Conservation (phyloP, 2,329 filamentous ascomycete species). For the Hortaea werneckii region DNA sequence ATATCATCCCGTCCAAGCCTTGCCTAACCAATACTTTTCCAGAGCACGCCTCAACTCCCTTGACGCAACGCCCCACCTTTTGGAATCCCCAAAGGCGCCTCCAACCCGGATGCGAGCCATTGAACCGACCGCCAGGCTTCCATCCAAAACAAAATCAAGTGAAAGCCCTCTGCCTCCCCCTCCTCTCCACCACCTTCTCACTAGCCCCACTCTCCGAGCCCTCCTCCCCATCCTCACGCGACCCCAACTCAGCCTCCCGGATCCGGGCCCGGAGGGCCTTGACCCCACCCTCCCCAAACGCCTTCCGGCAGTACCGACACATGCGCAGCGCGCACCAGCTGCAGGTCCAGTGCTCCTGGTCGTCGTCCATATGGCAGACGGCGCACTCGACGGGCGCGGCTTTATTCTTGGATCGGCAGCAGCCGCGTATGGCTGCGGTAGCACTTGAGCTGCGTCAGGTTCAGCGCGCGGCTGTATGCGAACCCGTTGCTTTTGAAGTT, state of each 20-base stretch:
- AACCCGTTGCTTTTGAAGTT: slow-evolving; percentile 24
- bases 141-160: not conserved
- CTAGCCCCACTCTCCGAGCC: not conserved
- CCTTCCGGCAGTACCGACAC: slow-evolving; percentile 19
- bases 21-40: too few species aligned
- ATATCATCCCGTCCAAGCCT: too few species aligned
- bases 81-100: too few species aligned
- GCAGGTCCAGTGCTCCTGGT: slow-evolving; percentile 21
- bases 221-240: slow-evolving; percentile 21
- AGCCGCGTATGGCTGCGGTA: slow-evolving; percentile 19
- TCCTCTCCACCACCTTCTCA: not conserved
- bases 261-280: slow-evolving; percentile 14
- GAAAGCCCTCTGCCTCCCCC: not conserved
- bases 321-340: slow-evolving; percentile 24
- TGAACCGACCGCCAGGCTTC: too few species aligned
- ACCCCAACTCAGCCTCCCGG: slow-evolving; percentile 8
- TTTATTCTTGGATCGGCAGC: slow-evolving; percentile 20
- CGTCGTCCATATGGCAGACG: slow-evolving; percentile 24
- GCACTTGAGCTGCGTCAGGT: slow-evolving; percentile 21
- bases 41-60: too few species aligned
- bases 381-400: slow-evolving; percentile 25
- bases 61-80: too few species aligned
- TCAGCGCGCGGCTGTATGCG: slow-evolving; percentile 21
- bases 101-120: too few species aligned
- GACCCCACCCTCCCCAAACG: slow-evolving; percentile 14